Base-by-base conservation (phyloP, 306 rosid genomes). In the Betula pendula region DNA sequence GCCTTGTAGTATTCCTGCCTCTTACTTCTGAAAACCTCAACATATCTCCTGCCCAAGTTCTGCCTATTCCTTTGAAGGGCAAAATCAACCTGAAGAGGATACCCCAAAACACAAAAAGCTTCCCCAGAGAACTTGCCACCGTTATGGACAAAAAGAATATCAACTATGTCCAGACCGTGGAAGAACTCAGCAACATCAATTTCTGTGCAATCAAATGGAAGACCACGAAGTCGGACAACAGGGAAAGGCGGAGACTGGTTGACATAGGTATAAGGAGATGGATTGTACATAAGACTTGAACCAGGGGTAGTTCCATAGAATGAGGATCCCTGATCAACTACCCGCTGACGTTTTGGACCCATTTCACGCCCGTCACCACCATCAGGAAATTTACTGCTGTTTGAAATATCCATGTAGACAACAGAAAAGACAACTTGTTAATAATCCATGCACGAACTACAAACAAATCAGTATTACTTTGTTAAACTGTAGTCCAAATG, bases 1-100 rank as follows among this genome's bases (percentile, higher is more conserved):
- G 97, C 98, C 87, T 89, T 94, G 69, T 94, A 94, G 86, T 94
- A 94, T 78, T 94, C 98, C 84, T 94, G 98, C 77, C 98, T 89
- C 90, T 89, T 94, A 60, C 97, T 94, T 85, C 97, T 85, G 89
- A 89, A 94, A 74, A 94, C 92, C 85, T 94, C 98, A 29, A 92
- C 96, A 55, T 94, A 94, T 84, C 98, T 86, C 85, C 94, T 87
- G 52, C 97, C 97, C 81, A 94, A 87, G 80, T 92, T 94, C 82
- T 94, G 96, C 77, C 94, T 84, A 78, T 94, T 94, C 76, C 90
- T 91, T 73, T 90, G 94, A 82, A 94, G 96, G 20, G 98, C 97
- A 77, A 88, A 94, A 80, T 94, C 98, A 73, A 94, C 97, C 81
- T 94, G 98, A 70, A 92, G 90, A 74, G 98, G 98, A 81, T 91